Evolutionary conservation across 352 stramenopile genomes (phyloP).

Genomic region (Globisporangium orthogonon): DNA sequence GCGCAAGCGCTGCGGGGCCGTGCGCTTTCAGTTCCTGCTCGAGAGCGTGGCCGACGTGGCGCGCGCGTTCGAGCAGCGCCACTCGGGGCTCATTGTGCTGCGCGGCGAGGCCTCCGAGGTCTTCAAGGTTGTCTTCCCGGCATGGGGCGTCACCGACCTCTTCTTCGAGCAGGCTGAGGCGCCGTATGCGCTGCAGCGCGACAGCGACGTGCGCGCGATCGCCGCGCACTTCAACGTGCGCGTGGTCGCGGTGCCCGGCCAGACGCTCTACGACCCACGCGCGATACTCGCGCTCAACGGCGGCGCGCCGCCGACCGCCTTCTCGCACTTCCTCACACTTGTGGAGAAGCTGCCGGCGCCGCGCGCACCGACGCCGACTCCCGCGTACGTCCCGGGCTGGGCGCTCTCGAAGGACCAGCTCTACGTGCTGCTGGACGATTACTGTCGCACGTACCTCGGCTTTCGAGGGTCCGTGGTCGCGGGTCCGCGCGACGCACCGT

Average conservation of each 20-base stretch:
- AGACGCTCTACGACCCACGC: constrained; percentile 56
- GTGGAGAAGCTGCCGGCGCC: constrained; percentile 48
- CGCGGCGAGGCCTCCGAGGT: constrained; percentile 55
- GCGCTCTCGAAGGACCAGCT: constrained; percentile 21
- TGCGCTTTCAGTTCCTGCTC: constrained; percentile 90
- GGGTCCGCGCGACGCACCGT: constrained; percentile 21
- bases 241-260: constrained; percentile 28
- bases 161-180: constrained; percentile 62
- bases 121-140: constrained; percentile 33
- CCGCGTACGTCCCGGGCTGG: constrained; percentile 17
- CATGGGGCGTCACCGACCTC: constrained; percentile 62
- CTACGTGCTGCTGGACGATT: constrained; percentile 21
- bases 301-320: constrained; percentile 34
- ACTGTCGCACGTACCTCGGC: constrained; percentile 13
- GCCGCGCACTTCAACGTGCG: constrained; percentile 25
- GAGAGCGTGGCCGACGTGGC: constrained; percentile 85
- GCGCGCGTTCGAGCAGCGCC: constrained; percentile 18
- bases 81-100: constrained; percentile 46
- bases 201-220: constrained; percentile 35
- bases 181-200: constrained; percentile 34
- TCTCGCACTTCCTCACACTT: constrained; percentile 49
- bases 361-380: constrained; percentile 30
- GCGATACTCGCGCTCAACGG: constrained; percentile 43
- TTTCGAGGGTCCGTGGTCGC: constrained; percentile 18
- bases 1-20: constrained; percentile 55